Evolutionary conservation across 345 rosid genomes (phyloP), one percentile per base, ranked within the genome.

Genomic region (Gossypium sturtianum): DNA sequence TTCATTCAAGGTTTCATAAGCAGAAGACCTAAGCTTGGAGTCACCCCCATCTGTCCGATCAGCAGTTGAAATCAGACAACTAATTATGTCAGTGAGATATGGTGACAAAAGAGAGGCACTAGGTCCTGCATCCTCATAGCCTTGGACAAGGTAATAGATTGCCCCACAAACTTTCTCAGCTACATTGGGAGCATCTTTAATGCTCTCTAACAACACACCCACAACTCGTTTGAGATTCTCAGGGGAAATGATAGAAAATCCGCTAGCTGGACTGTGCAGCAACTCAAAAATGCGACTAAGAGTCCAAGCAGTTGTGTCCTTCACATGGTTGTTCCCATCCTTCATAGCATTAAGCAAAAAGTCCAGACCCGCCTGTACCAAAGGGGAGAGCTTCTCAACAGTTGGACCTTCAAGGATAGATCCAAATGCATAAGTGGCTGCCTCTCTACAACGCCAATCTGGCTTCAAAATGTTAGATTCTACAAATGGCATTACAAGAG

Each of bases 151-250:
- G 82, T 86, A 90, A 86, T 95, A 95, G 70, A 94, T 84, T 9
- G 97, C 98, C 61, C 99, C 99, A 59, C 98, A 95, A 52, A 87
- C 90, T 89, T 93, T 95, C 83, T 93, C 94, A 9, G 98, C 94
- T 67, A 95, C 89, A 82, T 89, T 88, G 20, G 93, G 94, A 79
- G 89, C 89, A 82, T 91, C 98, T 72, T 84, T 84, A 57, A 93
- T 71, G 72, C 97, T 88, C 72, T 91, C 94, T 72, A 95, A 81
- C 73, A 95, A 74, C 25, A 93, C 98, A 64, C 52, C 51, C 66
- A 91, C 66, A 76, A 93, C 82, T 60, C 56, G 80, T 34, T 87
- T 89, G n/a, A 91, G 87, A 67, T 93, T 91, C 78, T 83, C 93
- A 3, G 84, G 79, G 49, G 96, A 79, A 60, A 93, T 89, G 44